A percentile compares a stretch with the other conserved stretches of the same genome.
Evolutionary conservation across 1,284 basidiomycete genomes (phyloP).

Genomic region (Termitomyces sp.): DNA sequence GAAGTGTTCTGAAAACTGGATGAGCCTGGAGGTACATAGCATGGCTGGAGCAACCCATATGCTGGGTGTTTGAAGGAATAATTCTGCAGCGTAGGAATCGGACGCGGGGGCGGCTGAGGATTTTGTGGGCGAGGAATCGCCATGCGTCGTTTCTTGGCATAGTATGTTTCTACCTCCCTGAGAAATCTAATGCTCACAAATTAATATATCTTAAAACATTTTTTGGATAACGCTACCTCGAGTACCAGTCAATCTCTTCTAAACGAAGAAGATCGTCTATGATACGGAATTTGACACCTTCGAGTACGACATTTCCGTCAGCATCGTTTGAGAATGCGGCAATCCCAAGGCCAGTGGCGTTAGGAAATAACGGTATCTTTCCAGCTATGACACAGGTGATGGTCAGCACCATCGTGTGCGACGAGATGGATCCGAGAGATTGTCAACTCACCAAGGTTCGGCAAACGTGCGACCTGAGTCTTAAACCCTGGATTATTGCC

Average conservation of each 20-base stretch:
- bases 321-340: constrained; percentile 41
- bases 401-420: not conserved
- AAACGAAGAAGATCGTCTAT: constrained; percentile 31
- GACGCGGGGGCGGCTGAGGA: constrained; percentile 17
- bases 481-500: constrained; percentile 40
- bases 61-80: constrained; percentile 28
- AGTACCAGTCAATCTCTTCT: constrained; percentile 30
- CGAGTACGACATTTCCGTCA: constrained; percentile 26
- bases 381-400: not conserved
- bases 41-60: constrained; percentile 26
- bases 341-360: constrained; percentile 28
- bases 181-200: constrained; percentile 1
- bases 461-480: constrained; percentile 33
- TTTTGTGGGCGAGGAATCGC: constrained; percentile 23
- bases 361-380: constrained; percentile 7
- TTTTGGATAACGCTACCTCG: constrained; percentile 15
- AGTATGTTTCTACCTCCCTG: constrained; percentile 4
- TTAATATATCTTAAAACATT: not conserved
- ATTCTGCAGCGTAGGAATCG: constrained; percentile 14
- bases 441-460: constrained; percentile 16
- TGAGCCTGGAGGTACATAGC: constrained; percentile 5
- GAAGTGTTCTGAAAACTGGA: not conserved
- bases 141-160: constrained; percentile 6
- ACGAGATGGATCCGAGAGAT: not conserved
- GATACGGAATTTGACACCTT: constrained; percentile 32